Evolutionary conservation across 2,329 filamentous ascomycete genomes (phyloP), one percentile per base, ranked within the genome.

Genomic region (Pseudogymnoascus verrucosus): DNA sequence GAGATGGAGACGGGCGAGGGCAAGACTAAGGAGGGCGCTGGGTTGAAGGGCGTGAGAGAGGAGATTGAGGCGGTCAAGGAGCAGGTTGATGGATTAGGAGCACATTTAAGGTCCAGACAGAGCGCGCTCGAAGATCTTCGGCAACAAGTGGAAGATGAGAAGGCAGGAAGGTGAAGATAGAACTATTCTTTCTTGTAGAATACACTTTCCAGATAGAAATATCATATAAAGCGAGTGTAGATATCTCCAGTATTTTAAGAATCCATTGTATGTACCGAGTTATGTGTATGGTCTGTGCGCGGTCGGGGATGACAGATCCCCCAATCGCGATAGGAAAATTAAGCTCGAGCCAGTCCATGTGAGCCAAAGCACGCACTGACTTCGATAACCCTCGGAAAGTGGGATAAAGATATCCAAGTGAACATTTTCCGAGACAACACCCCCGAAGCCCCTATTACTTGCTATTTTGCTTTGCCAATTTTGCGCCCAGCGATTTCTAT

Each of bases 11-110:
- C 86, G 67, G 90, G 89, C 31, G 82, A 84, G 63, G 87, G 84
- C 67, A 88, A 82, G 78, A 85, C 79, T 61, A 86, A 87, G 71
- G 84, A 83, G 6, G 92, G 91, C 0, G 85, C 88, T 67, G 84
- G 84, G 66, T 75, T 98, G 65, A 89, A 92, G 76, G 86, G 87
- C 39, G 86, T 97, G 44, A 80, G 85, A 64, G 93, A 96, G 39
- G 95, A 99, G 76, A 84, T 99, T 73, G 84, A 89, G 71, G 90
- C 90, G 54, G 91, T 99, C n/a, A 88, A 85, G 71, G 93, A 98
- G 77, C 93, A 99, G 80, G 88, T 99, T 1, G 92, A 97, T 68
- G 92, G 93, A 0, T 76, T 99, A 68, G 92, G 96, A 78, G 78
- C 81, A 66, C 95, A 99, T 79, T 78, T 97, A 71, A 82, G 85